phyloP scores from a whole-genome alignment of 2,329 filamentous ascomycete genomes.

The Penicillium sp. region DNA sequence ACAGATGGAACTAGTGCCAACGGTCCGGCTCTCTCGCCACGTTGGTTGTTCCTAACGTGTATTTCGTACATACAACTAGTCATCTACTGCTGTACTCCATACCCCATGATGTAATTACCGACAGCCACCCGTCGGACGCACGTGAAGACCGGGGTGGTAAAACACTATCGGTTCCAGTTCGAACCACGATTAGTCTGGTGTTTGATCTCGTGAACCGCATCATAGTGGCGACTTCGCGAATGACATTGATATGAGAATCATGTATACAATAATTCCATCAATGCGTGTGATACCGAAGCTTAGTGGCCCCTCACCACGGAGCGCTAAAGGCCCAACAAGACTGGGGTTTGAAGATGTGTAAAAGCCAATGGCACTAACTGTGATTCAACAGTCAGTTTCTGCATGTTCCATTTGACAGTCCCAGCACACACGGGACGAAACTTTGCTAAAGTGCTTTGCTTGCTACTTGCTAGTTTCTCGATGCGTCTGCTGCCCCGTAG shows the following conservation, averaged over 20 bases:
- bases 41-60: conserved; percentile 5
- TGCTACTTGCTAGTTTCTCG: background rate
- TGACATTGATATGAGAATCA: no score
- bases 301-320: background rate
- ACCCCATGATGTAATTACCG: conserved; percentile 5
- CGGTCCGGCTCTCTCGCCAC: conserved; percentile 14
- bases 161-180: background rate
- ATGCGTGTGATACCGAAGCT: background rate
- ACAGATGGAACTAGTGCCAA: conserved; percentile 19
- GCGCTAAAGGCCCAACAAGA: background rate
- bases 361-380: conserved; percentile 17
- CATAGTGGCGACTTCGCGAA: background rate
- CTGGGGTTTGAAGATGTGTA: conserved; percentile 2
- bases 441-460: background rate
- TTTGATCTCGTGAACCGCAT: background rate
- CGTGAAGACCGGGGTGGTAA: background rate
- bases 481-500: background rate
- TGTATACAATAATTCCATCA: background rate
- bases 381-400: conserved; percentile 22
- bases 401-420: conserved; percentile 24
- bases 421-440: conserved; percentile 20
- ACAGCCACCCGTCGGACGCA: conserved; percentile 5
- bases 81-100: background rate
- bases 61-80: background rate
- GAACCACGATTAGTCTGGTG: background rate